Evolutionary conservation across 73 alveolate genomes (phyloP).

Genomic region (Uronychia setigera): DNA sequence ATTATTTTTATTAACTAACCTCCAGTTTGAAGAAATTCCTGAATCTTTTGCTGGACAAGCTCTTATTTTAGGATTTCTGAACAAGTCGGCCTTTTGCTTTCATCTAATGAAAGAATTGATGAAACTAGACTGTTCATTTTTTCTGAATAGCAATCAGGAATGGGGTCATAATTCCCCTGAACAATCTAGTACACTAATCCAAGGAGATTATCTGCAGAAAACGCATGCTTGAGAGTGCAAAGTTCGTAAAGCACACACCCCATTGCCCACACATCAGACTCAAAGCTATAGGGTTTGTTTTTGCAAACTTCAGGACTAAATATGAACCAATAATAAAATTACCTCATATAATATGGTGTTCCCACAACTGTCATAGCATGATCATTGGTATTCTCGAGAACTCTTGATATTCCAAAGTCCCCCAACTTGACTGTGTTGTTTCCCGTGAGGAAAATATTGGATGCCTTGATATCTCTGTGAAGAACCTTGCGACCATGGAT

Average conservation of each 20-base stretch:
- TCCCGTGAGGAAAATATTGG: constrained; percentile 65
- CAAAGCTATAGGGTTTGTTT: constrained; percentile 91
- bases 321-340: not conserved
- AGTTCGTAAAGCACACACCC: constrained; percentile 98
- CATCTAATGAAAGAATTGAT: constrained; percentile 72
- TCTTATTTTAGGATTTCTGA: constrained; percentile 74
- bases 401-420: constrained; percentile 77
- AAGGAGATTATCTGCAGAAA: constrained; percentile 90
- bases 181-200: constrained; percentile 89
- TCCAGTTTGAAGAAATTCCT: constrained; percentile 45
- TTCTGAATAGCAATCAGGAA: constrained; percentile 82
- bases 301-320: constrained; percentile 95
- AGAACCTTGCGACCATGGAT: constrained; percentile 74
- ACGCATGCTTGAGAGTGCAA: constrained; percentile 95
- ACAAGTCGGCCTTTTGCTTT: constrained; percentile 73
- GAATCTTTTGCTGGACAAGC: constrained; percentile 70
- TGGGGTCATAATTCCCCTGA: constrained; percentile 80
- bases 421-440: constrained; percentile 72
- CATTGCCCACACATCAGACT: constrained; percentile 98
- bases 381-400: constrained; percentile 57
- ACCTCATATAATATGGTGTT: constrained; percentile 76
- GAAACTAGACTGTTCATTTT: constrained; percentile 76
- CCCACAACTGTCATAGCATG: constrained; percentile 75
- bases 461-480: constrained; percentile 74
- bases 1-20: constrained; percentile 18